phyloP scores from a whole-genome alignment of 495 filamentous ascomycete species.

The Letharia lupina region DNA sequence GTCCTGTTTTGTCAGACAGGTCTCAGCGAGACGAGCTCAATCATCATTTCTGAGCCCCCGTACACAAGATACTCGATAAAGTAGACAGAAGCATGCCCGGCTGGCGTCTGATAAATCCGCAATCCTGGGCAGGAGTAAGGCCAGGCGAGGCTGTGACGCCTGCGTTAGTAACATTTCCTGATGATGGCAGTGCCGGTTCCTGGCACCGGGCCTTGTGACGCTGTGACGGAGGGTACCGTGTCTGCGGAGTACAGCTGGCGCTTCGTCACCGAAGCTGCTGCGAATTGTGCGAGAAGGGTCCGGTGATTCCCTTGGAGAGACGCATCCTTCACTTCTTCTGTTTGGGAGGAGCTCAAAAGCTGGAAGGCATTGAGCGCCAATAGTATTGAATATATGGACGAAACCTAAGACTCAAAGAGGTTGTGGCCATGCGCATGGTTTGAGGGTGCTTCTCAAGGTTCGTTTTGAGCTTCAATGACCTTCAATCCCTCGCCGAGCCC shows the following conservation, averaged over 20 bases:
- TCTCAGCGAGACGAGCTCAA: neutral
- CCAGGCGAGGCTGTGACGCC: too few species aligned
- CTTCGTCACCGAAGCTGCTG: neutral
- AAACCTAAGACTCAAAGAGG: neutral
- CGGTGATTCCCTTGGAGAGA: neutral
- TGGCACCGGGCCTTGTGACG: neutral
- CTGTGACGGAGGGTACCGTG: neutral
- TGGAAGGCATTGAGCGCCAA: neutral
- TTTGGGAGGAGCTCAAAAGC: neutral
- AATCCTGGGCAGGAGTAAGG: too few species aligned
- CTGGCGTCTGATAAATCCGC: neutral
- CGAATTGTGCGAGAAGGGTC: neutral
- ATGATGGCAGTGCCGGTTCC: neutral
- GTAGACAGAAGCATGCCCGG: neutral
- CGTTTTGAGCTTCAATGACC: slow-evolving; percentile 10
- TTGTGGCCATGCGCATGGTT: neutral
- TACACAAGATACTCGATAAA: neutral
- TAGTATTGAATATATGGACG: neutral
- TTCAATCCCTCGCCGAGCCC: slow-evolving; percentile 16
- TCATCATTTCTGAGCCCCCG: neutral
- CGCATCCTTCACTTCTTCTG: neutral
- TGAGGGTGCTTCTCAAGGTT: neutral
- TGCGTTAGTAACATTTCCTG: neutral
- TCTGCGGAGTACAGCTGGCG: neutral
- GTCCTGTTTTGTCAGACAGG: neutral